A percentile compares a stretch with the other conserved stretches of the same genome.
These are phyloP conservation scores for Alliaria petiolata DNA, from an alignment of 345 rosid species.

Conservation along the genomic window DNA sequence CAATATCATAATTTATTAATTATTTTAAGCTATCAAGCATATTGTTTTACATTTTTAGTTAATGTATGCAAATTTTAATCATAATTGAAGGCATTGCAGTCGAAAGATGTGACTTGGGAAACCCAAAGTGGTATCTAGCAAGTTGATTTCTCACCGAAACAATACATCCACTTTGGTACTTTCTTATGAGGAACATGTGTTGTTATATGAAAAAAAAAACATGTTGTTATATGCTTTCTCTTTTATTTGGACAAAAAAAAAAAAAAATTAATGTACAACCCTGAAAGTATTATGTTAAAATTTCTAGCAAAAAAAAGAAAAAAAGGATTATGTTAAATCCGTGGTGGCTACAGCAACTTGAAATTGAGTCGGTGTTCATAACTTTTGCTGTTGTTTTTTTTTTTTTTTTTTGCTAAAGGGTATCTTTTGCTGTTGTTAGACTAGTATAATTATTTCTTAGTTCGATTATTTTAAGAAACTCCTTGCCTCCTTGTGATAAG, in stretches of 20 bases:
- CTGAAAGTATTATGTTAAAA: not conserved
- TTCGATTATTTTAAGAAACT: too few relatives aligned
- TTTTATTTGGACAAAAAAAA: not conserved
- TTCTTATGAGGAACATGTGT: not conserved
- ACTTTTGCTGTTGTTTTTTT: not conserved
- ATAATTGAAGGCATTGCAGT: not conserved
- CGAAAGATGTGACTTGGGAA: not conserved
- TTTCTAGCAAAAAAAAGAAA: too few relatives aligned
- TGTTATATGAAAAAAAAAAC: too few relatives aligned
- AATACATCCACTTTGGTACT: conserved; percentile 2
- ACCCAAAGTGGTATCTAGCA: not conserved
- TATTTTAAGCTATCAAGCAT: not conserved
- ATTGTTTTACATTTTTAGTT: not conserved
- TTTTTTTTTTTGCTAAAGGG: too few relatives aligned
- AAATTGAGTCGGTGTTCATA: not conserved
- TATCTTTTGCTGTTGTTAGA: not conserved
- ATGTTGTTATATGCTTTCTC: not conserved
- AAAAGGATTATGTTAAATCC: not conserved
- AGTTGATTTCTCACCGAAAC: conserved; percentile 13
- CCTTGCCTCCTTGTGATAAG: too few relatives aligned
- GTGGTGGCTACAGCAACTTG: conserved; percentile 5
- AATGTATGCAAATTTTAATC: not conserved
- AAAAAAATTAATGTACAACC: not conserved
- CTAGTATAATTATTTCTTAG: not conserved
- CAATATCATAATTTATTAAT: not conserved